Evolutionary conservation across 257 asterid genomes (phyloP), one percentile per base, ranked within the genome.

Genomic region (Solanum pimpinellifolium): DNA sequence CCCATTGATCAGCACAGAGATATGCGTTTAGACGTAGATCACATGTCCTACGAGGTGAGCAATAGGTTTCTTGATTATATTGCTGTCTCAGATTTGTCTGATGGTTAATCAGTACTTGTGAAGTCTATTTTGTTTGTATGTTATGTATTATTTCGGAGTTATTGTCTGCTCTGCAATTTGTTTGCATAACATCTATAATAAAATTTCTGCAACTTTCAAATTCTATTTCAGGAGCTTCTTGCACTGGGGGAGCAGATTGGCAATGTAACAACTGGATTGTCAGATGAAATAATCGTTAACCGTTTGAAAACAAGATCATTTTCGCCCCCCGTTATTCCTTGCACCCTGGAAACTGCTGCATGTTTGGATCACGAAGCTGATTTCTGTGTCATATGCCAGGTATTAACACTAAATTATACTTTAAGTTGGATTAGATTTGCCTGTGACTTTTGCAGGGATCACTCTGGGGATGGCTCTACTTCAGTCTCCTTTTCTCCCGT

Each of bases 211-310:
- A 47, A 46, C 85, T 80, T 80, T 16, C 49, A 80, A 27, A 29
- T 47, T 85, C 86, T 88, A 56, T 66, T 46, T 73, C 94, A 95
- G 98, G 98, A 96, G 91, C 98, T 95, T 89, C 98, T 95, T 89
- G 98, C 94, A 49, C 86, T 94, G 89, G 99, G 94, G 86, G 98
- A 94, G 88, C 98, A 91, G 90, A 96, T 95, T 66, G 99, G 99
- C 62, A 90, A 91, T 86, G 98, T 94, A 76, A 93, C 92, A 85
- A 93, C 98, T 46, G 98, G 98, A 82, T 86, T 96, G 86, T 88
- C 98, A 2, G 97, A 91, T 88, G 95, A 92, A 86, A 89, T 88
- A 68, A 88, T 93, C 68, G 75, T 75, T 21, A 89, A 86, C 86
- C 89, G 89, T 87, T 87, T 95, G 93, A 94, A 93, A 92, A 87